phyloP scores from a whole-genome alignment of 2,329 filamentous ascomycete genomes.

The Chalaropsis ovoidea region DNA sequence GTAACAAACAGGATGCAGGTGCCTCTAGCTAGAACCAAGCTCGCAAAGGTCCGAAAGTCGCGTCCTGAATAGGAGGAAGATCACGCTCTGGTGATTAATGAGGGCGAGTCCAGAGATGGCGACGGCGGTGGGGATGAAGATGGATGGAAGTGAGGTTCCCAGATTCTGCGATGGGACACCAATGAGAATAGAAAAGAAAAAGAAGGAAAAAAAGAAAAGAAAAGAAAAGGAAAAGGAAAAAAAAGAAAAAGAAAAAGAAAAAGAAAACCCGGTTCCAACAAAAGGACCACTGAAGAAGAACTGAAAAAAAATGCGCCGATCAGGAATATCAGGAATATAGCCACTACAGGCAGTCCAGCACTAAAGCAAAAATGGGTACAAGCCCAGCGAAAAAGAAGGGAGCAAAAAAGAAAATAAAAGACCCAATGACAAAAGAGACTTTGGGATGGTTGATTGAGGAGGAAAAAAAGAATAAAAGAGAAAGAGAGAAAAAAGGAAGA shows the following conservation, averaged over 20 bases:
- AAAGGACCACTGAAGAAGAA: conserved; percentile 3
- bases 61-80: conserved; percentile 4
- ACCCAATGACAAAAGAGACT: conserved; percentile 21
- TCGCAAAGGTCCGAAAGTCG: conserved; percentile 4
- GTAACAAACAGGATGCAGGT: background rate
- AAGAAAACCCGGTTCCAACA: conserved; percentile 12
- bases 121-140: background rate
- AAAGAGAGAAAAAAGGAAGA: conserved; percentile 14
- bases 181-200: background rate
- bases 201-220: background rate
- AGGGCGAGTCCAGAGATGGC: background rate
- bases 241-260: background rate
- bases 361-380: background rate
- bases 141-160: conserved; percentile 4
- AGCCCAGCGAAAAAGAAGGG: background rate
- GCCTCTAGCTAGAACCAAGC: conserved; percentile 5
- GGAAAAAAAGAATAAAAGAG: conserved; percentile 17
- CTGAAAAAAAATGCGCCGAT: background rate
- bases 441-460: conserved; percentile 11
- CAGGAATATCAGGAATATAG: background rate
- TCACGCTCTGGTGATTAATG: background rate
- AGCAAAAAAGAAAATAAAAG: conserved; percentile 18
- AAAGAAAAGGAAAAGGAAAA: background rate
- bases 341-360: background rate
- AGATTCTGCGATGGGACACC: conserved; percentile 11